A percentile compares a stretch with the other conserved stretches of the same genome.
These are phyloP conservation scores for Stachybotrys echinatus DNA, from an alignment of 2,329 filamentous ascomycete species.

Conservation along the genomic window DNA sequence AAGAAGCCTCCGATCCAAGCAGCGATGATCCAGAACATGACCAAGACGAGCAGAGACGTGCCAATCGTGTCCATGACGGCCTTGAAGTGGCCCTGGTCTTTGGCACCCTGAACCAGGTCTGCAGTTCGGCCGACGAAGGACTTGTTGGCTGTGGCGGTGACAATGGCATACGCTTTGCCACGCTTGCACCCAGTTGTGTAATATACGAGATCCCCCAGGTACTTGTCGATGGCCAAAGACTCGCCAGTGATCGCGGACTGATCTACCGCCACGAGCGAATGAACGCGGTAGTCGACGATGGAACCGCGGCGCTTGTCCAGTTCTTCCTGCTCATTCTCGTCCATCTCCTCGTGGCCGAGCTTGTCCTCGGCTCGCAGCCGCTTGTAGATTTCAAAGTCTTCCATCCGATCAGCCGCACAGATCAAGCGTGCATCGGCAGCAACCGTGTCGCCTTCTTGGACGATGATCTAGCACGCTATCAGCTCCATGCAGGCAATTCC, in stretches of 20 bases:
- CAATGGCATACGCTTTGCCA: slow-evolving; percentile 77
- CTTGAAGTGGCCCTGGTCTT: slow-evolving; percentile 79
- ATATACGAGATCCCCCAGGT: slow-evolving; percentile 74
- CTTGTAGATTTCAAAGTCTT: slow-evolving; percentile 44
- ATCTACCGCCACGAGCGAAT: slow-evolving; percentile 80
- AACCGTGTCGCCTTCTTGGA: slow-evolving; percentile 69
- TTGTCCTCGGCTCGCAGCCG: slow-evolving; percentile 60
- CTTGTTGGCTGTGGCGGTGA: slow-evolving; percentile 81
- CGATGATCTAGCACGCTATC: slow-evolving; percentile 16
- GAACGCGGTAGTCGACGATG: slow-evolving; percentile 48
- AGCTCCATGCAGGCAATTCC: no score
- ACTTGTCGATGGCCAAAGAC: slow-evolving; percentile 86
- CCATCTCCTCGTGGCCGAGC: slow-evolving; percentile 49
- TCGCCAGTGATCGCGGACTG: slow-evolving; percentile 90
- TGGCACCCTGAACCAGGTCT: slow-evolving; percentile 72
- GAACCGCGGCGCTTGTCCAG: background rate
- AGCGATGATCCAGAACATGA: slow-evolving; percentile 72
- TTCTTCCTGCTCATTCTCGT: slow-evolving; percentile 21
- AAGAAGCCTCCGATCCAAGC: slow-evolving; percentile 92
- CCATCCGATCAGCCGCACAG: slow-evolving; percentile 66
- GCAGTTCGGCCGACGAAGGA: slow-evolving; percentile 88
- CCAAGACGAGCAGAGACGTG: slow-evolving; percentile 71
- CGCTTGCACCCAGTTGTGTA: slow-evolving; percentile 86
- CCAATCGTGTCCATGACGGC: slow-evolving; percentile 86
- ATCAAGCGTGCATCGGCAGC: slow-evolving; percentile 83